Evolutionary conservation across 192 early-diverging fungal genomes (phyloP).

Genomic region (Coemansia reversa): DNA sequence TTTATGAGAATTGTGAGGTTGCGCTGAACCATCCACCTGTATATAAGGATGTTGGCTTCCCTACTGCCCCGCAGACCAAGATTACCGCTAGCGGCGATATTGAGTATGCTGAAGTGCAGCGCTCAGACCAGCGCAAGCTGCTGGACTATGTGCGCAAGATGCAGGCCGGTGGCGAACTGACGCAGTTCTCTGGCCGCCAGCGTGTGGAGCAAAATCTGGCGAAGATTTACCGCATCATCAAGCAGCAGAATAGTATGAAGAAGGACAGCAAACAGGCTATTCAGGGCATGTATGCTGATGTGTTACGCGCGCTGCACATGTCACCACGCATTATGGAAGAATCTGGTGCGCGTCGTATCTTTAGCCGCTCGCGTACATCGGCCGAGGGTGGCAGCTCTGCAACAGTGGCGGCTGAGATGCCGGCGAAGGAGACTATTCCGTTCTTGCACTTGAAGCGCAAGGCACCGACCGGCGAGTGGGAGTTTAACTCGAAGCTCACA

Average conservation of each 20-base stretch:
- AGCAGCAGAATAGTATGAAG: conserved; percentile 75
- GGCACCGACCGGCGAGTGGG: conserved; percentile 70
- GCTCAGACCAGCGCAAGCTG: conserved; percentile 81
- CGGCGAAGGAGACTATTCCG: conserved; percentile 66
- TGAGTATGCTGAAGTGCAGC: conserved; percentile 81
- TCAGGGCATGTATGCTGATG: conserved; percentile 69
- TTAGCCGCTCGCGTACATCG: conserved; percentile 43
- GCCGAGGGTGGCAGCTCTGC: conserved; percentile 9
- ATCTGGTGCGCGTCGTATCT: conserved; percentile 48
- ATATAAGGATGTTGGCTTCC: conserved; percentile 89
- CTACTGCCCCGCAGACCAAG: conserved; percentile 77
- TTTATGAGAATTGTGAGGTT: conserved; percentile 88
- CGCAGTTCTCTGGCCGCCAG: conserved; percentile 74
- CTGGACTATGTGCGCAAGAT: conserved; percentile 91
- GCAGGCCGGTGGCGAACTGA: conserved; percentile 67
- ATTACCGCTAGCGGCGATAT: conserved; percentile 81
- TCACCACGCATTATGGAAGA: conserved; percentile 70
- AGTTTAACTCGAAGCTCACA: conserved; percentile 76
- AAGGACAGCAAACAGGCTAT: conserved; percentile 68
- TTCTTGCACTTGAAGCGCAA: conserved; percentile 77
- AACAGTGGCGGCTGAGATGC: neutral
- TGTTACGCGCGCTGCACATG: conserved; percentile 72
- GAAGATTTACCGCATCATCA: conserved; percentile 76
- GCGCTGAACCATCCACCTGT: conserved; percentile 75
- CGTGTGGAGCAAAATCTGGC: conserved; percentile 76